phyloP scores from a whole-genome alignment of 176 grass and related monocot species.

The Puya raimondii region DNA sequence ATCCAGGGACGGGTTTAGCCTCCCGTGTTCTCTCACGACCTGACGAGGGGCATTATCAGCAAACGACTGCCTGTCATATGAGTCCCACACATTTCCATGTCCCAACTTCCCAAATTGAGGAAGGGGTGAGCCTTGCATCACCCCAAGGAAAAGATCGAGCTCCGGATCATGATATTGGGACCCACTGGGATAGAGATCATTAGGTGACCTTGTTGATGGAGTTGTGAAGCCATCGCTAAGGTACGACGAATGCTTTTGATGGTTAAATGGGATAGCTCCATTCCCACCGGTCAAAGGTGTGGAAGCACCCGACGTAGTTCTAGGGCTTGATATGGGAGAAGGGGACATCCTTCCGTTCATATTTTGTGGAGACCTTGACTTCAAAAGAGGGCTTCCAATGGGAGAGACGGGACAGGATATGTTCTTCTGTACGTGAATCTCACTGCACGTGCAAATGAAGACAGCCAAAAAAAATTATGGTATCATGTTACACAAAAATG shows the following conservation, averaged over 20 bases:
- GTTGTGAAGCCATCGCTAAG: slow-evolving; percentile 47
- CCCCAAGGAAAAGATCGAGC: slow-evolving; percentile 37
- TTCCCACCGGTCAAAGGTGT: slow-evolving; percentile 66
- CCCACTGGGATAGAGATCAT: slow-evolving; percentile 9
- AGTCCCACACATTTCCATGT: slow-evolving; percentile 51
- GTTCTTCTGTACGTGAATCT: slow-evolving; percentile 61
- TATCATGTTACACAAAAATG: slow-evolving; percentile 15
- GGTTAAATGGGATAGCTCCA: slow-evolving; percentile 67
- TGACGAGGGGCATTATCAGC: slow-evolving; percentile 40
- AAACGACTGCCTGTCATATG: slow-evolving; percentile 32
- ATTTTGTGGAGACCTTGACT: slow-evolving; percentile 78
- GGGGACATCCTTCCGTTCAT: slow-evolving; percentile 73
- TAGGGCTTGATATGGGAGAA: slow-evolving; percentile 95
- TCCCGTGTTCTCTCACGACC: slow-evolving; percentile 30
- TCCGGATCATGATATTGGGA: slow-evolving; percentile 12
- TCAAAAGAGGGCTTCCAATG: slow-evolving; percentile 71
- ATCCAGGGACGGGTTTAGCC: slow-evolving; percentile 60
- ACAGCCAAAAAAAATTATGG: slow-evolving; percentile 4
- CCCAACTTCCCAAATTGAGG: slow-evolving; percentile 64
- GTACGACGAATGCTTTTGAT: slow-evolving; percentile 42
- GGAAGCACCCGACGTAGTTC: slow-evolving; percentile 80
- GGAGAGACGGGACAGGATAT: slow-evolving; percentile 98
- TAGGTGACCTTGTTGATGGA: slow-evolving; percentile 18
- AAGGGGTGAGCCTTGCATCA: slow-evolving; percentile 37
- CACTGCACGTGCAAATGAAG: slow-evolving; percentile 40